A percentile compares a stretch with the other conserved stretches of the same genome.
phyloP scores from a whole-genome alignment of 2,329 filamentous ascomycete species.

The Claviceps sp. region DNA sequence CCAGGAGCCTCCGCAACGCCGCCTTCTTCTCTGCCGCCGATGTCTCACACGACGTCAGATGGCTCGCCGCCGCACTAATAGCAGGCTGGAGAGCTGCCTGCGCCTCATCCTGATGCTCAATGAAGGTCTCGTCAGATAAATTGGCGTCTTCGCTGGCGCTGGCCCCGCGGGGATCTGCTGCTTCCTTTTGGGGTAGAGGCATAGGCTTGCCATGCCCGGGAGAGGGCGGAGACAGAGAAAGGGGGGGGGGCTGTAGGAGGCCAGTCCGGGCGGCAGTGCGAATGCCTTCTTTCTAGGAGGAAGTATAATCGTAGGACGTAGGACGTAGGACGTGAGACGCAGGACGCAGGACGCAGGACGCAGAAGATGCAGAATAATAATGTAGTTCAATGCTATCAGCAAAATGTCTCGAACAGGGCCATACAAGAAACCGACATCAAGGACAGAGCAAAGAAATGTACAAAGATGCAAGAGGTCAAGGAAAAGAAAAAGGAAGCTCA shows the following conservation, averaged over 20 bases:
- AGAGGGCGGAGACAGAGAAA: not conserved
- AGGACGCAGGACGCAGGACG: too few relatives aligned
- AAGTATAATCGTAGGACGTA: too few relatives aligned
- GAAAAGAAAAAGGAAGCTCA: too few relatives aligned
- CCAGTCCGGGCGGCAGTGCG: too few relatives aligned
- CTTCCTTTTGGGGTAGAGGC: not conserved
- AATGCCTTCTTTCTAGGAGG: too few relatives aligned
- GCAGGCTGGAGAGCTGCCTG: conserved; percentile 47
- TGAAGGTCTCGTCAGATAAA: conserved; percentile 12
- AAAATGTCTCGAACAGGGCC: too few relatives aligned
- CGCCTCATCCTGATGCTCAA: conserved; percentile 38
- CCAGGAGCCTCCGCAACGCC: conserved; percentile 32
- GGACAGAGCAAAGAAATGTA: too few relatives aligned
- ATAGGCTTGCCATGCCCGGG: not conserved
- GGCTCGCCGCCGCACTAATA: conserved; percentile 42
- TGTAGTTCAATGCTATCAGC: too few relatives aligned
- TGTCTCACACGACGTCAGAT: conserved; percentile 39
- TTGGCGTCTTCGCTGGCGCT: conserved; percentile 8
- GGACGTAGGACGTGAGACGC: too few relatives aligned
- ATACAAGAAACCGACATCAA: too few relatives aligned
- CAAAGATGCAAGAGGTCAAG: too few relatives aligned
- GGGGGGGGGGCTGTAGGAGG: not conserved
- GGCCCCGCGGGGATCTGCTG: not conserved
- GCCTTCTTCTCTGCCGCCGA: conserved; percentile 45
- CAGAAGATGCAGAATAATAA: too few relatives aligned